Base-by-base conservation (phyloP, 2,329 filamentous ascomycete species). In the Fusarium siculi region DNA sequence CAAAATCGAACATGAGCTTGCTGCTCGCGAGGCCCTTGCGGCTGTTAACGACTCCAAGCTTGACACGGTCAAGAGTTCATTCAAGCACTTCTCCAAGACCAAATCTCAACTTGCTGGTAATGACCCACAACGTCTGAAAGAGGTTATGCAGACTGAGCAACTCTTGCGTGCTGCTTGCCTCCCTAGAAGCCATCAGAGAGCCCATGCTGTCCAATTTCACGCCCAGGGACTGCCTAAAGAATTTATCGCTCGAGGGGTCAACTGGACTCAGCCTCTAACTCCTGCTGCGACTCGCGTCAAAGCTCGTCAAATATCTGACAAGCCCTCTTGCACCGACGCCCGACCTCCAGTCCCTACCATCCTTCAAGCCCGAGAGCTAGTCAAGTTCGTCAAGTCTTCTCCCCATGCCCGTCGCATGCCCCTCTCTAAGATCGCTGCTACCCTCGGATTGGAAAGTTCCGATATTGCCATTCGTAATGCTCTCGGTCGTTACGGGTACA, bases 331-430 rank as follows among this genome's bases (percentile, higher is more conserved):
- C 30, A 34, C n/a, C 36, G 39, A 47, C 16, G 23, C 25, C 21
- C 46, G 59, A 21, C 10, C 30, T 32, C 23, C 46, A 18, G n/a
- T 12, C 5, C 54, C 69, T 25, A 73, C 34, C 25, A 28, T n/a
- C 4, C 5, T 37, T 10, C 64, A 74, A 53, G 42, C 44, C 21
- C 47, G 39, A 18, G 42, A 61, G 25, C 28, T 74, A 16, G 34
- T 74, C 40, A 23, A 58, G 25, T 72, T 73, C 36, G 36, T 70
- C 50, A 40, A 53, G 25, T 72, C 68, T 30, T 66, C 68, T 11
- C 67, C 69, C 18, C 32, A 21, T 21, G 21, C 54, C 37, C 68
- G 72, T 11, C 72, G 68, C 23, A 62, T 69, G 47, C 30, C 49
- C 25, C 55, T 60, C 16, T 37, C 28, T 5, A 34, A 57, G 25